Conservation (phyloP, 139 green algal species). For the Chlorella sp. region DNA sequence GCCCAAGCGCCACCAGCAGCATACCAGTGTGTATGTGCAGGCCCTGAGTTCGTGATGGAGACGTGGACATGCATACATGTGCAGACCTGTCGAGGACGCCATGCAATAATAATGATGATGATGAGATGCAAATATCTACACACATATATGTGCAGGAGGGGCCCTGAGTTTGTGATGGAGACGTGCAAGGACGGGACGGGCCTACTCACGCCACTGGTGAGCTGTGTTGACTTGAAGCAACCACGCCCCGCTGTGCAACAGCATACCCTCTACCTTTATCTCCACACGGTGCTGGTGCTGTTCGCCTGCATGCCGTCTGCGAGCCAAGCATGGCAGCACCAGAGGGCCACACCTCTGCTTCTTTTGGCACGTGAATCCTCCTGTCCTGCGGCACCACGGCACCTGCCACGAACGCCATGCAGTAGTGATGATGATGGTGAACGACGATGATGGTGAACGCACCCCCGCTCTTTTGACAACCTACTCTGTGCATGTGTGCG, state of each 20-base stretch:
- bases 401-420: too few relatives aligned
- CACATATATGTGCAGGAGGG: background rate
- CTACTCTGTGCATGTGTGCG: background rate
- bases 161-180: background rate
- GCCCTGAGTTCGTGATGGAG: background rate
- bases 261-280: too few relatives aligned
- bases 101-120: too few relatives aligned
- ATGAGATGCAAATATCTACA: too few relatives aligned
- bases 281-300: background rate
- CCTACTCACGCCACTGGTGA: background rate
- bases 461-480: background rate
- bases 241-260: background rate
- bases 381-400: background rate
- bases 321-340: too few relatives aligned
- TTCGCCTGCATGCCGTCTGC: background rate
- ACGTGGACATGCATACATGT: background rate
- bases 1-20: background rate
- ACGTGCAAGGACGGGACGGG: background rate
- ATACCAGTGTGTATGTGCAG: background rate
- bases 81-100: too few relatives aligned
- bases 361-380: background rate
- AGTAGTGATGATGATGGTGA: too few relatives aligned
- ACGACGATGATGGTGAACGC: too few relatives aligned
- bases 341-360: too few relatives aligned
- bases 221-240: background rate